A percentile compares a stretch with the other conserved stretches of the same genome.
These are phyloP conservation scores for Populus euphratica DNA, from an alignment of 345 rosid species.

Conservation along the genomic window DNA sequence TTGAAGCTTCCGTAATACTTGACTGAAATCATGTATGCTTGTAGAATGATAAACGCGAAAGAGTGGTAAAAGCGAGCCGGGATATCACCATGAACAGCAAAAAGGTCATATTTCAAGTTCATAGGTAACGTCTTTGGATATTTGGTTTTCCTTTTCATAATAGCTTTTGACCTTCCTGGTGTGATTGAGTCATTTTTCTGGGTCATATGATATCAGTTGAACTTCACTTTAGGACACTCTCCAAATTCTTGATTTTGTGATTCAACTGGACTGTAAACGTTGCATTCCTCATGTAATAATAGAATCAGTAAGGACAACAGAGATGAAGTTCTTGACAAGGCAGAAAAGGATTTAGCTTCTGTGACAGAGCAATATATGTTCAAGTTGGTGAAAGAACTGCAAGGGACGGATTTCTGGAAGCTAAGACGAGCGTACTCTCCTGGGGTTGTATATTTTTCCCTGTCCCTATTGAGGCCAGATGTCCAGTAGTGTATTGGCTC, in stretches of 20 bases:
- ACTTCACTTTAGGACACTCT: background rate
- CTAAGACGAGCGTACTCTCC: conserved; percentile 87
- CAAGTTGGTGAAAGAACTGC: conserved; percentile 71
- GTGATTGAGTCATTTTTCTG: background rate
- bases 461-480: background rate
- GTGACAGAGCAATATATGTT: conserved; percentile 58
- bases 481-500: background rate
- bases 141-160: background rate
- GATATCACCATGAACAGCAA: conserved; percentile 91
- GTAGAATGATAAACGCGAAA: conserved; percentile 91
- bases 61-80: conserved; percentile 91
- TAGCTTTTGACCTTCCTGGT: background rate
- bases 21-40: background rate
- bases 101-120: conserved; percentile 94
- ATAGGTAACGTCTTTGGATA: conserved; percentile 48
- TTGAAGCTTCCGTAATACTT: no score
- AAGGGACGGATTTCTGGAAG: conserved; percentile 91
- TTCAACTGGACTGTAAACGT: background rate
- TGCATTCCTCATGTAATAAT: conserved; percentile 15
- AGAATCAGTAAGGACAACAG: conserved; percentile 68
- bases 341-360: conserved; percentile 70
- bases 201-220: background rate
- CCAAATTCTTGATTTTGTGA: background rate
- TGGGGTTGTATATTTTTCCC: conserved; percentile 52
- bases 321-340: conserved; percentile 74